A percentile compares a stretch with the other conserved stretches of the same genome.
phyloP scores from a whole-genome alignment of 2,329 filamentous ascomycete genomes.

The Fusarium sp. region DNA sequence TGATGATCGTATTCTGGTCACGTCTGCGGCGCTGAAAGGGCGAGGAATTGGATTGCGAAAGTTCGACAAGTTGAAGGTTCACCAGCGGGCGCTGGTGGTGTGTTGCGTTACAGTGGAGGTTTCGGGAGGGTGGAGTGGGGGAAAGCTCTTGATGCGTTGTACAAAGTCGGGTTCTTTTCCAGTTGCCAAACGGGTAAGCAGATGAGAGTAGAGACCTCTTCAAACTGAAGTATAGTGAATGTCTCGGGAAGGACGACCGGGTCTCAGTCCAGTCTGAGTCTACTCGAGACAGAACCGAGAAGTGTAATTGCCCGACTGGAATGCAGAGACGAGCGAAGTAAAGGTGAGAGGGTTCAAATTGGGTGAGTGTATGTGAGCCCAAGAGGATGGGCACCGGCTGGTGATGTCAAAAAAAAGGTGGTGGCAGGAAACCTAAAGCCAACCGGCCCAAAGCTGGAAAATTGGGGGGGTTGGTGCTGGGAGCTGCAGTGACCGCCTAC shows the following conservation, averaged over 20 bases:
- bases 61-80: slow-evolving; percentile 62
- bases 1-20: slow-evolving; percentile 58
- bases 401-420: slow-evolving; percentile 50
- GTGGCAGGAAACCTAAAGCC: slow-evolving; percentile 48
- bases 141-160: slow-evolving; percentile 36
- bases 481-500: slow-evolving; percentile 35
- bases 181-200: slow-evolving; percentile 12
- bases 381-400: slow-evolving; percentile 37
- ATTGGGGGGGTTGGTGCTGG: slow-evolving; percentile 37
- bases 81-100: slow-evolving; percentile 56
- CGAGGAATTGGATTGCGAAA: slow-evolving; percentile 45
- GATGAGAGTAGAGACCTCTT: slow-evolving; percentile 4
- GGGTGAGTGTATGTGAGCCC: slow-evolving; percentile 32
- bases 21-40: slow-evolving; percentile 56
- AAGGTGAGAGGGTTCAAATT: slow-evolving; percentile 18
- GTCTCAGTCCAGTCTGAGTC: slow-evolving; percentile 36
- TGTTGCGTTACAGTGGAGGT: slow-evolving; percentile 38
- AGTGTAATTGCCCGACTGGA: slow-evolving; percentile 37
- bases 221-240: slow-evolving; percentile 13
- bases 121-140: slow-evolving; percentile 40
- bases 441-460: slow-evolving; percentile 36
- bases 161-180: slow-evolving; percentile 32
- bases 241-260: slow-evolving; percentile 33
- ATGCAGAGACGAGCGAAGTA: slow-evolving; percentile 30
- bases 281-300: slow-evolving; percentile 33